Evolutionary conservation across 2,329 filamentous ascomycete genomes (phyloP), one percentile per base, ranked within the genome.

Genomic region (Byssochlamys sp.): DNA sequence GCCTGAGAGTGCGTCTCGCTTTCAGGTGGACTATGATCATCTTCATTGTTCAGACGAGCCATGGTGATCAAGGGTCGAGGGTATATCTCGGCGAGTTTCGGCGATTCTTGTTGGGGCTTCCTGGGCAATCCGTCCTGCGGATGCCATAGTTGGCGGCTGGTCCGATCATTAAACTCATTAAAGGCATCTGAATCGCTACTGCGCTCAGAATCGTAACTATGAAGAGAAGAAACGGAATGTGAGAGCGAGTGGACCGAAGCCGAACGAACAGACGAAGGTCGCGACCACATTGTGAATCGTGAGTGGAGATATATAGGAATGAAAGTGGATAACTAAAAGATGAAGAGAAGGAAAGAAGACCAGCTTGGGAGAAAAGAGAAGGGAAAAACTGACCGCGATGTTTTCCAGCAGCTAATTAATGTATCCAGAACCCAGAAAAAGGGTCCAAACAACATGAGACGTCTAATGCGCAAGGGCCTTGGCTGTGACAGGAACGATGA

Each of bases 41-140:
- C 39, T 19, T 45, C 39, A n/a, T 45, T n/a, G n/a, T 2, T 45
- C 14, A 24, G n/a, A 7, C 39, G 39, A 4, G 5, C n/a, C 39
- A 19, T 24, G n/a, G n/a, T 45, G 39, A 45, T 45, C n/a, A 45
- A 9, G 2, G 39, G 39, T 45, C 28, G 29, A 56, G 31, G 26
- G n/a, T 58, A 25, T 49, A 54, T n/a, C 49, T 56, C 39, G 50
- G 49, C 14, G 48, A 55, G 19, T 35, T 33, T 56, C 26, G 29
- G 48, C 5, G 29, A 51, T 29, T 56, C 54, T 31, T 49, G 54
- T 12, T 45, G 39, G n/a, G 19, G 12, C 39, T 45, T 45, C n/a
- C 19, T 45, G 39, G 39, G 5, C n/a, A 45, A 19, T 45, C 39
- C n/a, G 39, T 45, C 39, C 39, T 45, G 39, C 39, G 39, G 39